Evolutionary conservation across 164 flowering plant species (phyloP), one percentile per base, ranked within the genome.

Genomic region (Magnolia changhungtana): DNA sequence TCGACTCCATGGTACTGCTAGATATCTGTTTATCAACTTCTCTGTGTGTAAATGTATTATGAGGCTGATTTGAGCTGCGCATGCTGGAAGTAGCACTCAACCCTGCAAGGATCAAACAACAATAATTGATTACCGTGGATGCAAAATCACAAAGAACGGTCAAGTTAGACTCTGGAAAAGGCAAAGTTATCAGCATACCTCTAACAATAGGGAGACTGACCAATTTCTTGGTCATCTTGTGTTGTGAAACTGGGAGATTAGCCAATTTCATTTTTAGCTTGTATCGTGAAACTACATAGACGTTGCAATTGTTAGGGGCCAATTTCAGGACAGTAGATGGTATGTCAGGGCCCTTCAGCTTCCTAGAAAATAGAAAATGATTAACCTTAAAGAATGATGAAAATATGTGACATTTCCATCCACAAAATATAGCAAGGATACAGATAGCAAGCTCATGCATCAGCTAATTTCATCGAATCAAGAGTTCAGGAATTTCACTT

Each of bases 251-350:
- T 72, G 78, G 37, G 14, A 78, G 58, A 70, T 72, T 71, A 61
- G 78, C 84, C 64, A 83, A 79, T 74, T 84, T 90, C 75, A 80
- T 80, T 71, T 83, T 79, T 74, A 89, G 21, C 74, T 75, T 85
- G 27, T 76, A 58, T 76, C 72, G 86, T 51, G 89, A 86, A 63
- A 92, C 82, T 69, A 92, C 83, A 78, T 87, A 88, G 21, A 92
- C 76, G 81, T 86, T 82, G 77, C 92, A 92, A n/a, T 81, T 83
- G n/a, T 70, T 79, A 29, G 91, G 88, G 66, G 91, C 88, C 80
- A 73, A 71, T 77, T 83, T 87, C 69, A 89, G 79, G 58, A 94
- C 82, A 49, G 76, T 81, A 63, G 86, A 76, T 63, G 96, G 90
- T 69, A 92, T 80, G 69, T 80, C 87, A 20, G 83, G 80, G 21